Conservation (phyloP, 2,329 filamentous ascomycete genomes). For the Fusarium decemcellulare region DNA sequence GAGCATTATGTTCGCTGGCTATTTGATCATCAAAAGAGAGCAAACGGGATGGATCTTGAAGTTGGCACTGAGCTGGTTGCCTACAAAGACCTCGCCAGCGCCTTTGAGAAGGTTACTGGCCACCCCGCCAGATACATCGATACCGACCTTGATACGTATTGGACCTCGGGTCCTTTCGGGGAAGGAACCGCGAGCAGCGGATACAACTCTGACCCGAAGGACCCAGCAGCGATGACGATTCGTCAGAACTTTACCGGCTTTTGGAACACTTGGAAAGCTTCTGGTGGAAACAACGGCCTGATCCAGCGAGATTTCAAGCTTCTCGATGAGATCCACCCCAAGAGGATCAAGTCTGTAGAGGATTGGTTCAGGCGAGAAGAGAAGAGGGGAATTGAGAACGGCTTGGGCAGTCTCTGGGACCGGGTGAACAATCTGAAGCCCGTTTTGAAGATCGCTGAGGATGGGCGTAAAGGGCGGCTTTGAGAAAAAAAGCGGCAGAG, state of each 20-base stretch:
- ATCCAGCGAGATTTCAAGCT: conserved; percentile 24
- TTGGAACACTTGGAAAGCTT: conserved; percentile 26
- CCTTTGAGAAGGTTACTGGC: conserved; percentile 25
- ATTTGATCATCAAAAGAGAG: conserved; percentile 8
- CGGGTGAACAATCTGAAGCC: conserved; percentile 3
- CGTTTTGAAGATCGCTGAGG: background rate
- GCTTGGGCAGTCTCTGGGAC: background rate
- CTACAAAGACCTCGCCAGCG: conserved; percentile 9
- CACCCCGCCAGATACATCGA: conserved; percentile 24
- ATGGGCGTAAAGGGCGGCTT: background rate
- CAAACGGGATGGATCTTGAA: conserved; percentile 21
- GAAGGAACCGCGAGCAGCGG: background rate
- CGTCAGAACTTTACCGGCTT: conserved; percentile 27
- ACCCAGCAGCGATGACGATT: conserved; percentile 16
- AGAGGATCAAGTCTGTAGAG: conserved; percentile 14
- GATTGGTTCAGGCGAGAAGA: conserved; percentile 25
- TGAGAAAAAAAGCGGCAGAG: background rate
- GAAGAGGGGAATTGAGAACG: conserved; percentile 51
- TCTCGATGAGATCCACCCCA: conserved; percentile 27
- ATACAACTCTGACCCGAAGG: conserved; percentile 9
- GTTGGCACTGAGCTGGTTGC: conserved; percentile 16
- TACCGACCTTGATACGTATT: background rate
- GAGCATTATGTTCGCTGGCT: conserved; percentile 30
- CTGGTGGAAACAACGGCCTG: conserved; percentile 12
- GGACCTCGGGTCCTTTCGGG: accelerated